Evolutionary conservation across 1,284 basidiomycete species (phyloP).

Genomic region (Inonotus hispidus): DNA sequence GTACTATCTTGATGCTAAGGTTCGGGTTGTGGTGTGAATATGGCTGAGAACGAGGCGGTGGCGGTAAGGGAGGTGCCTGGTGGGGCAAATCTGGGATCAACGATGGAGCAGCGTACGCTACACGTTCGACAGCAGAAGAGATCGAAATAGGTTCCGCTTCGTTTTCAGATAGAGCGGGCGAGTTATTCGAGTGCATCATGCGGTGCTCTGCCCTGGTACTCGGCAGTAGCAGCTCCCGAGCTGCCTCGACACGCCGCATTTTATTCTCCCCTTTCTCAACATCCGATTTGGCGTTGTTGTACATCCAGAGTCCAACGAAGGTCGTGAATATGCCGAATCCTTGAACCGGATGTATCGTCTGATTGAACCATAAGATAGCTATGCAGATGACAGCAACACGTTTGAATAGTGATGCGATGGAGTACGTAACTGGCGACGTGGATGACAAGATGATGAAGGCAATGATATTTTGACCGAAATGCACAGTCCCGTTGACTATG

Average conservation of each 20-base stretch:
- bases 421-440: constrained; percentile 98
- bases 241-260: constrained; percentile 79
- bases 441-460: constrained; percentile 95
- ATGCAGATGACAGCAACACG: constrained; percentile 97
- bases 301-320: constrained; percentile 90
- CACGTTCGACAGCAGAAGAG: constrained; percentile 17
- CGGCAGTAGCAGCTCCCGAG: constrained; percentile 67
- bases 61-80: constrained; percentile 3
- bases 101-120: constrained; percentile 17
- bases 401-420: constrained; percentile 96
- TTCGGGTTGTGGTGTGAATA: constrained; percentile 23
- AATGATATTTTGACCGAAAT: constrained; percentile 96
- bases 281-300: constrained; percentile 90
- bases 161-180: constrained; percentile 26
- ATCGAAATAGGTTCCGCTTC: constrained; percentile 16
- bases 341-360: constrained; percentile 81
- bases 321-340: constrained; percentile 86
- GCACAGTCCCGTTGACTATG: constrained; percentile 89
- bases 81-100: constrained; percentile 15
- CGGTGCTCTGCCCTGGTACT: constrained; percentile 54
- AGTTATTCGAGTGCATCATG: constrained; percentile 39
- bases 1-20: constrained; percentile 31
- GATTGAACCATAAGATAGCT: constrained; percentile 96
- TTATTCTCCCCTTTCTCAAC: constrained; percentile 92
- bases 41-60: constrained; percentile 11